These are phyloP conservation scores for Hypoxylon sp. DNA, from an alignment of 2,329 filamentous ascomycete genomes.

Conservation along the genomic window DNA sequence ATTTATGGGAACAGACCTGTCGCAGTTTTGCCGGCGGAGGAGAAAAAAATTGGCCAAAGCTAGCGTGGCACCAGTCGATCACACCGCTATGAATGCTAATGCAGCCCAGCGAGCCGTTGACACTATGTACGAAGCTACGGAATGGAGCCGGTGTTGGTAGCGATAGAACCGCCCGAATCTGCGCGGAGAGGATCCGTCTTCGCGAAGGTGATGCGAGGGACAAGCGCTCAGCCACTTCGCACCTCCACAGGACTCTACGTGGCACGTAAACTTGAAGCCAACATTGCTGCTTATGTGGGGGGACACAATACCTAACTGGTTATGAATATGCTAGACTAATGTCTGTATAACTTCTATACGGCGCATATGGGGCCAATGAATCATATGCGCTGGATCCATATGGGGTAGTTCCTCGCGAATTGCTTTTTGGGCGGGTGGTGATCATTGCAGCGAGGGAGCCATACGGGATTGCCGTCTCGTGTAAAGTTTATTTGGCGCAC, in stretches of 20 bases:
- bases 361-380: constrained; percentile 17
- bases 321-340: constrained; percentile 18
- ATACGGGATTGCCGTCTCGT: constrained; percentile 27
- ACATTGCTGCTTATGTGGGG: constrained; percentile 28
- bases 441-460: constrained; percentile 12
- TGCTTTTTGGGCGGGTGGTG: constrained; percentile 11
- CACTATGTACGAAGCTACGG: constrained; percentile 27
- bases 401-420: constrained; percentile 15
- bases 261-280: constrained; percentile 29
- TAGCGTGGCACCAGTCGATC: constrained; percentile 41
- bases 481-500: constrained; percentile 21
- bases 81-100: constrained; percentile 33
- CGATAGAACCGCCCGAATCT: constrained; percentile 26
- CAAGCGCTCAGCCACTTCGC: constrained; percentile 22
- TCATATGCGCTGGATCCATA: constrained; percentile 14
- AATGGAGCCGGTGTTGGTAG: constrained; percentile 33
- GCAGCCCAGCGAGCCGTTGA: constrained; percentile 30
- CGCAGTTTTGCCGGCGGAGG: constrained; percentile 30
- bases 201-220: constrained; percentile 21
- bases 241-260: constrained; percentile 32
- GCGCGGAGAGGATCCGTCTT: constrained; percentile 23
- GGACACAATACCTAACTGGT: constrained; percentile 14
- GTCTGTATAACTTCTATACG: constrained; percentile 10
- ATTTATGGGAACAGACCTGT: constrained; percentile 40
- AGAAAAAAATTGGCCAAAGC: constrained; percentile 14